A percentile compares a stretch with the other conserved stretches of the same genome.
Conservation (phyloP, 495 filamentous ascomycete species). For the Penicillium herquei region DNA sequence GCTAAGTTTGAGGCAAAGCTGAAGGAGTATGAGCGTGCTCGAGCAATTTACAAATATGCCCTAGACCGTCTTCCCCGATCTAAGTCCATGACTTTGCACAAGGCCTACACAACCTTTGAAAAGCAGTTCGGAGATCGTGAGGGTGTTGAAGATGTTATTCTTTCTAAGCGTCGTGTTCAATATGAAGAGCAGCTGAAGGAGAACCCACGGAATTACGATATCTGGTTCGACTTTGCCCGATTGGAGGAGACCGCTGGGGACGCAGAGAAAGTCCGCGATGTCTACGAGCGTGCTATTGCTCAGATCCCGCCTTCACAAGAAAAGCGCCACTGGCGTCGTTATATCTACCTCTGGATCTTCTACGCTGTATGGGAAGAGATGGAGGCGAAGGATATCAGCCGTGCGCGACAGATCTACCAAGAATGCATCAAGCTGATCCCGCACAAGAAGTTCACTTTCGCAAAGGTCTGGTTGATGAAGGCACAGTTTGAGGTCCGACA, state of each 20-base stretch:
- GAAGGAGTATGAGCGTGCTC: slow-evolving; percentile 92
- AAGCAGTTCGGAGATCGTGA: slow-evolving; percentile 95
- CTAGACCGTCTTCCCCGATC: slow-evolving; percentile 87
- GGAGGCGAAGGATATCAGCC: slow-evolving; percentile 72
- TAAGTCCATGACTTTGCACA: slow-evolving; percentile 80
- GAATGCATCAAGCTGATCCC: slow-evolving; percentile 86
- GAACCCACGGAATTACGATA: slow-evolving; percentile 91
- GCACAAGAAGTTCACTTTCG: slow-evolving; percentile 96
- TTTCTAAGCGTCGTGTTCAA: slow-evolving; percentile 89
- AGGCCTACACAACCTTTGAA: slow-evolving; percentile 94
- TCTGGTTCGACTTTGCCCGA: slow-evolving; percentile 93
- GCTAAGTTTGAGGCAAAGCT: slow-evolving; percentile 89
- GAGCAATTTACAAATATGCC: slow-evolving; percentile 96
- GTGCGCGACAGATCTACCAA: slow-evolving; percentile 86
- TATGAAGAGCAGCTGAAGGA: slow-evolving; percentile 94
- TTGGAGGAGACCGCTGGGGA: slow-evolving; percentile 84
- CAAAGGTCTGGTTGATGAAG: slow-evolving; percentile 92
- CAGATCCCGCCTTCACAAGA: slow-evolving; percentile 94
- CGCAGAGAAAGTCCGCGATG: slow-evolving; percentile 77
- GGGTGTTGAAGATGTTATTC: slow-evolving; percentile 91
- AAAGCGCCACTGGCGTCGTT: slow-evolving; percentile 95
- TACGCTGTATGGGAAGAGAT: slow-evolving; percentile 95
- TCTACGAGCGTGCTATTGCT: slow-evolving; percentile 94
- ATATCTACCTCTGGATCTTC: slow-evolving; percentile 97
- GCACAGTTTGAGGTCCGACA: slow-evolving; percentile 93